Conservation (phyloP, 2,329 filamentous ascomycete species). For the Aspergillus fructus region DNA sequence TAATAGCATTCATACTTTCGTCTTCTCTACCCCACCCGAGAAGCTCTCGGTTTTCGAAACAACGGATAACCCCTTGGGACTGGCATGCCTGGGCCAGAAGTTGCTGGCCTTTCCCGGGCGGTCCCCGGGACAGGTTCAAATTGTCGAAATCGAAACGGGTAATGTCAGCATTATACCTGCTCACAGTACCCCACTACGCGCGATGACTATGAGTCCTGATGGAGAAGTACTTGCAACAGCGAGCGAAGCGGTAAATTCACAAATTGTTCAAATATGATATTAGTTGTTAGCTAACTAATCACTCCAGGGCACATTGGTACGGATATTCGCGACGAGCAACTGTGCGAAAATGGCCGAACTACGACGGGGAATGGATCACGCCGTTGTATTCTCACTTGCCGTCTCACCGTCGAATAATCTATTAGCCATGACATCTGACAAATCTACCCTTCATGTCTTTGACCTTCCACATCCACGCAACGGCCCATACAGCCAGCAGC, state of each 20-base stretch:
- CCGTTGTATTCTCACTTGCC: constrained; percentile 80
- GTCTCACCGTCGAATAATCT: constrained; percentile 80
- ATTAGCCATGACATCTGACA: constrained; percentile 92
- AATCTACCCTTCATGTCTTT: constrained; percentile 92
- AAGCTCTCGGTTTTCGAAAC: constrained; percentile 79
- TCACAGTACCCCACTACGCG: constrained; percentile 75
- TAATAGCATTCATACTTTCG: constrained; percentile 79
- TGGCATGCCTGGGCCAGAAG: constrained; percentile 74
- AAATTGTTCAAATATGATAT: neutral
- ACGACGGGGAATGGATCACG: constrained; percentile 83
- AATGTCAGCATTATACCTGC: constrained; percentile 94
- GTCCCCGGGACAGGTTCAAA: constrained; percentile 81
- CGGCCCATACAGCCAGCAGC: constrained; percentile 34
- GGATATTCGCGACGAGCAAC: constrained; percentile 77
- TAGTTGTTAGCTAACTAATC: constrained; percentile 17
- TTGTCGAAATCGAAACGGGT: constrained; percentile 73
- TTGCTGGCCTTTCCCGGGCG: constrained; percentile 83
- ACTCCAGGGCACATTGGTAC: constrained; percentile 74
- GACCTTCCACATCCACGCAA: constrained; percentile 63
- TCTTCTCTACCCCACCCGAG: constrained; percentile 70
- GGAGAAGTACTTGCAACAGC: constrained; percentile 83
- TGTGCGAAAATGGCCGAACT: constrained; percentile 81
- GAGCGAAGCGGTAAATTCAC: constrained; percentile 65
- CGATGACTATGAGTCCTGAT: constrained; percentile 75
- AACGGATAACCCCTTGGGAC: constrained; percentile 75